Conservation (phyloP, 2,329 filamentous ascomycete genomes). For the Aureobasidium sp. region DNA sequence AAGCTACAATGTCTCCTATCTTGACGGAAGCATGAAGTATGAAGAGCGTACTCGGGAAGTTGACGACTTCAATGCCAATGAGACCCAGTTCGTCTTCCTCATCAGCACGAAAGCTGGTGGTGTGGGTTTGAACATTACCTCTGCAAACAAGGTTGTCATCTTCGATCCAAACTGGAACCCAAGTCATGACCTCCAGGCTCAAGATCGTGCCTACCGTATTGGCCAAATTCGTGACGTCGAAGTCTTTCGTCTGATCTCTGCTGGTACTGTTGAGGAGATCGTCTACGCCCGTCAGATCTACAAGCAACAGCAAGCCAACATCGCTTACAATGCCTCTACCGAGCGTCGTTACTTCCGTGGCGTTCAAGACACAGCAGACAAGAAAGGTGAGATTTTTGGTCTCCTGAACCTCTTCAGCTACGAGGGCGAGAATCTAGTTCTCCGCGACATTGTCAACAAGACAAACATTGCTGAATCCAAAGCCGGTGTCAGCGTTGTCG, state of each 20-base stretch:
- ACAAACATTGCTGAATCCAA: conserved; percentile 93
- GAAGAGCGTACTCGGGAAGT: conserved; percentile 76
- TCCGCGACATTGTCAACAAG: conserved; percentile 96
- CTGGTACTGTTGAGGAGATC: conserved; percentile 92
- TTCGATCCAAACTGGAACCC: conserved; percentile 98
- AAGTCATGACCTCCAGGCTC: conserved; percentile 85
- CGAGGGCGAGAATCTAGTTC: conserved; percentile 66
- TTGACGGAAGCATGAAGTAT: conserved; percentile 77
- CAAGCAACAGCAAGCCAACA: conserved; percentile 98
- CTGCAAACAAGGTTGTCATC: conserved; percentile 95
- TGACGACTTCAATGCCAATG: conserved; percentile 84
- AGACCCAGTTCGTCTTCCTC: conserved; percentile 84
- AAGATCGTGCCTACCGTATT: conserved; percentile 93
- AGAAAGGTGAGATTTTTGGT: conserved; percentile 92
- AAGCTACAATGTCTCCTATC: conserved; percentile 81
- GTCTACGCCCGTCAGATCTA: conserved; percentile 97
- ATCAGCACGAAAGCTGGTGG: conserved; percentile 92
- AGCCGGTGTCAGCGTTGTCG: conserved; percentile 71
- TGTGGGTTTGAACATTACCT: conserved; percentile 91
- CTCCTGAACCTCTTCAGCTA: conserved; percentile 80
- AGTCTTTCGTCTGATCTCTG: conserved; percentile 83
- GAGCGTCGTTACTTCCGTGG: conserved; percentile 94
- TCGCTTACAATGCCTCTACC: conserved; percentile 85
- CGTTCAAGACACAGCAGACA: conserved; percentile 71
- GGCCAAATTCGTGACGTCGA: conserved; percentile 90